A percentile compares a stretch with the other conserved stretches of the same genome.
Conservation (phyloP, 2,329 filamentous ascomycete genomes). For the Onygenales sp. region DNA sequence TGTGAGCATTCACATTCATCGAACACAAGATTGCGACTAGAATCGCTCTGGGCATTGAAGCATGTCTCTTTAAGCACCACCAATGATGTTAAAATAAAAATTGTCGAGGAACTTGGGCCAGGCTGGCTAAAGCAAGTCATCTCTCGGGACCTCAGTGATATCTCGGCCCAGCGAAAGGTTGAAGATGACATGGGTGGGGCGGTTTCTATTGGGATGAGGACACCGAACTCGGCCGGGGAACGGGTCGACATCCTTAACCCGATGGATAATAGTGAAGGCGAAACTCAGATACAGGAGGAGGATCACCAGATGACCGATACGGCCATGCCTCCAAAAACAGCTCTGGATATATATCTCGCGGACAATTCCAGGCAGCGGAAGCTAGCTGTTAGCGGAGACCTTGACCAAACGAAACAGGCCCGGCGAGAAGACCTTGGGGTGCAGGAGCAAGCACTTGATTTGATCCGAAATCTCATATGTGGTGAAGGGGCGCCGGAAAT, state of each 20-base stretch:
- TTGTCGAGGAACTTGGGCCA: conserved; percentile 66
- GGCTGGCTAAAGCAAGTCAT: conserved; percentile 76
- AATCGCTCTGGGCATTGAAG: conserved; percentile 89
- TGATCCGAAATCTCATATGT: conserved; percentile 82
- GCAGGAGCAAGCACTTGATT: conserved; percentile 82
- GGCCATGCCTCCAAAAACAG: conserved; percentile 32
- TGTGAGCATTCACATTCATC: conserved; percentile 77
- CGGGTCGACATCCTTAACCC: conserved; percentile 52
- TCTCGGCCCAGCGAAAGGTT: conserved; percentile 18
- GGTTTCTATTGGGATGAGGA: conserved; percentile 41
- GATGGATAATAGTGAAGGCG: conserved; percentile 16
- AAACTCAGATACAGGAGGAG: conserved; percentile 14
- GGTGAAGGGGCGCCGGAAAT: conserved; percentile 54
- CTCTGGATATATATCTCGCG: conserved; percentile 27
- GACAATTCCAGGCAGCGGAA: conserved; percentile 32
- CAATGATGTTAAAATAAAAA: conserved; percentile 63
- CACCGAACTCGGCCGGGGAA: conserved; percentile 50
- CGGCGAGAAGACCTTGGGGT: conserved; percentile 72
- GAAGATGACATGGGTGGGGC: conserved; percentile 21
- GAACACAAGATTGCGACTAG: conserved; percentile 68
- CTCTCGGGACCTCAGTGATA: conserved; percentile 41
- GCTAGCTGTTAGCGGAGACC: conserved; percentile 51
- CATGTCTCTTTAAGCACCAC: conserved; percentile 69
- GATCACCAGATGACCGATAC: conserved; percentile 26
- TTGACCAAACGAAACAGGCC: conserved; percentile 57